phyloP scores from a whole-genome alignment of 2,329 filamentous ascomycete genomes.

The Elsinoe australis region DNA sequence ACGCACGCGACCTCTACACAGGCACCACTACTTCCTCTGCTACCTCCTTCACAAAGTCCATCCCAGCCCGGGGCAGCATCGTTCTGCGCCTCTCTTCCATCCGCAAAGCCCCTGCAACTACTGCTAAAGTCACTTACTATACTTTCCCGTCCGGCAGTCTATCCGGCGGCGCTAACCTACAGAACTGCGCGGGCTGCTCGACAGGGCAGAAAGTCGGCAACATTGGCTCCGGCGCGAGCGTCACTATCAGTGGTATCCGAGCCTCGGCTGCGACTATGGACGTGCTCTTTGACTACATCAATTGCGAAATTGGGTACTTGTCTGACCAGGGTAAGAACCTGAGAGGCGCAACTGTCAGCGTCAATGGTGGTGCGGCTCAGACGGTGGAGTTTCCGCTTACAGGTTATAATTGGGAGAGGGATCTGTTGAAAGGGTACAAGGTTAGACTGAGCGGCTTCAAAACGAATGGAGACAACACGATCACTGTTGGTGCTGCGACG shows the following conservation, averaged over 20 bases:
- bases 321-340: slow-evolving; percentile 31
- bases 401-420: slow-evolving; percentile 35
- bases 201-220: slow-evolving; percentile 30
- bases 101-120: slow-evolving; percentile 11
- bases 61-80: slow-evolving; percentile 27
- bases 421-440: slow-evolving; percentile 23
- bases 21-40: slow-evolving; percentile 20
- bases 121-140: slow-evolving; percentile 26
- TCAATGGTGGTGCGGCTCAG: slow-evolving; percentile 33
- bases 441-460: slow-evolving; percentile 26
- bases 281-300: slow-evolving; percentile 35
- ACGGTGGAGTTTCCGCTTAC: slow-evolving; percentile 35
- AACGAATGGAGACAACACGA: slow-evolving; percentile 23
- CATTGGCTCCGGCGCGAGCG: slow-evolving; percentile 26
- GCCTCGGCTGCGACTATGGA: slow-evolving; percentile 28
- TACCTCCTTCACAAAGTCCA: slow-evolving; percentile 23
- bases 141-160: slow-evolving; percentile 29
- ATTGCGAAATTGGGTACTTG: slow-evolving; percentile 35
- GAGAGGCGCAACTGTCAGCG: slow-evolving; percentile 32
- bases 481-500: slow-evolving; percentile 24
- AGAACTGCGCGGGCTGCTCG: slow-evolving; percentile 31
- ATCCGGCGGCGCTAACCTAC: slow-evolving; percentile 26
- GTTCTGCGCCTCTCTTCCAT: slow-evolving; percentile 33
- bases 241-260: slow-evolving; percentile 27
- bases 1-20: slow-evolving; percentile 33